Evolutionary conservation across 164 flowering plant species (phyloP), one percentile per base, ranked within the genome.

Genomic region (Aristolochia contorta): DNA sequence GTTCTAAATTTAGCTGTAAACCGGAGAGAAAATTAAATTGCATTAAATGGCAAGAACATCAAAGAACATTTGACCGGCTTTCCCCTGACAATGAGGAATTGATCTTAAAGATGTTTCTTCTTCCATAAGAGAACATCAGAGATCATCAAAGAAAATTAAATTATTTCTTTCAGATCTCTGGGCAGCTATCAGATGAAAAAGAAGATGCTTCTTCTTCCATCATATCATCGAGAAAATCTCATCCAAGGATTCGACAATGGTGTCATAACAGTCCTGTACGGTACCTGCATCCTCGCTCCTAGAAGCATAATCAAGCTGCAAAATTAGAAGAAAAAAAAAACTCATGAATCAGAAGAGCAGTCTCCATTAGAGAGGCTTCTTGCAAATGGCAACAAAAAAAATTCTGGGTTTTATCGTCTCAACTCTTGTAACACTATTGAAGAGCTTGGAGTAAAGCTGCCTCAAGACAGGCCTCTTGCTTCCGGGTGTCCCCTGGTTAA

Each of bases 291-390:
- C 87, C 72, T 75, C 48, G 55, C 81, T 86, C 68, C 93, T 78
- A 3, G 91, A 91, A 12, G 93, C 95, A 58, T 84, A 84, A 73
- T 91, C 97, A 16, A 91, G 68, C 90, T 80, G 80, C 68, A 71
- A 64, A 2, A 51, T 18, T 19, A 16, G 18, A 18, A 13, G 47
- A n/a, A 18, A 13, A 47, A n/a, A 43, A 54, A 23, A 33, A 3
- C 12, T 8, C 22, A 22, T 2, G 20, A 16, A 23, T 45, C 19
- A 19, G 51, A 45, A 15, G 49, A 46, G 22, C 19, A 49, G 13
- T 43, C 13, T 15, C 22, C 16, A 6, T 7, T 12, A 58, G 15
- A 27, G 20, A 27, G 13, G 22, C 47, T 16, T 13, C 47, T 16
- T 13, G 21, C 23, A 13, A 6, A 4, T 20, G 4, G 19, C n/a